A percentile compares a stretch with the other conserved stretches of the same genome.
Evolutionary conservation across 2,329 filamentous ascomycete species (phyloP).

Genomic region (Penicillium occitanis): DNA sequence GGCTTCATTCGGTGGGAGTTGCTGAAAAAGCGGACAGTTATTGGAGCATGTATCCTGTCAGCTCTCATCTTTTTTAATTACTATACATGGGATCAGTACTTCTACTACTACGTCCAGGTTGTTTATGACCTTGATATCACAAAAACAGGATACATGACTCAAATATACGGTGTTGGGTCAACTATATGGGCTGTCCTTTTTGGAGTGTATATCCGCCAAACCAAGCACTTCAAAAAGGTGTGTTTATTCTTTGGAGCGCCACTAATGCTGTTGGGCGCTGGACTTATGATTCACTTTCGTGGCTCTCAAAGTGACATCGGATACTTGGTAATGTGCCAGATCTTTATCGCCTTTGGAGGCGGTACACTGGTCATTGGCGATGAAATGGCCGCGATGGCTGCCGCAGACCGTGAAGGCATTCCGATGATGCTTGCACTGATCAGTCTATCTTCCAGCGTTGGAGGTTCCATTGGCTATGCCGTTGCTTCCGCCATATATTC

Average conservation of each 20-base stretch:
- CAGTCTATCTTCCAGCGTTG: slow-evolving; percentile 37
- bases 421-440: slow-evolving; percentile 46
- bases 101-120: slow-evolving; percentile 55
- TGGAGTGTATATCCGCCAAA: slow-evolving; percentile 51
- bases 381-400: slow-evolving; percentile 60
- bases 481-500: slow-evolving; percentile 55
- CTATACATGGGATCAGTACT: slow-evolving; percentile 57
- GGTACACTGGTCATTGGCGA: slow-evolving; percentile 56
- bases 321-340: slow-evolving; percentile 56
- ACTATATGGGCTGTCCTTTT: slow-evolving; percentile 53
- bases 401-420: slow-evolving; percentile 56
- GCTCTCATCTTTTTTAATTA: slow-evolving; percentile 52
- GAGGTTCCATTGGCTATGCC: slow-evolving; percentile 37
- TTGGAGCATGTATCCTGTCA: slow-evolving; percentile 54
- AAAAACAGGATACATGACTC: slow-evolving; percentile 48
- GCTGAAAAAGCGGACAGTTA: slow-evolving; percentile 51
- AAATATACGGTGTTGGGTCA: slow-evolving; percentile 56
- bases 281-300: slow-evolving; percentile 59
- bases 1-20: slow-evolving; percentile 58
- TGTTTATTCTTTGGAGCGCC: slow-evolving; percentile 54
- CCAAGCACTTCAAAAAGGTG: slow-evolving; percentile 54
- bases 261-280: slow-evolving; percentile 52
- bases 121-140: slow-evolving; percentile 49
- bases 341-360: slow-evolving; percentile 57
- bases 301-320: slow-evolving; percentile 48